Evolutionary conservation across 2,329 filamentous ascomycete species (phyloP).

Genomic region (Fusarium setosum): DNA sequence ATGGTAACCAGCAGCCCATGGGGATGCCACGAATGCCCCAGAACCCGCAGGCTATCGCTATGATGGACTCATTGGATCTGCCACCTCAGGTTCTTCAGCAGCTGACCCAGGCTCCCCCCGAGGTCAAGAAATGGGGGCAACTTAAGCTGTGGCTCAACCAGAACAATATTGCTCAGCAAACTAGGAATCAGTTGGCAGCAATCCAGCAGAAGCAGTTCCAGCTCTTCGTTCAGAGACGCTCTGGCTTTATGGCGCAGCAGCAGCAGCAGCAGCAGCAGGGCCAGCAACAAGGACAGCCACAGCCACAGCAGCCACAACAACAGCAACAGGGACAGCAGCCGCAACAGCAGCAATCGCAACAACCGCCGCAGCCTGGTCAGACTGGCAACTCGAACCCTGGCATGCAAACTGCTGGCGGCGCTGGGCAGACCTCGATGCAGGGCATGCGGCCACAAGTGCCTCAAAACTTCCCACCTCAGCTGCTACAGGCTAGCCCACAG

Average conservation of each 20-base stretch:
- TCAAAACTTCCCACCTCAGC: slow-evolving; percentile 43
- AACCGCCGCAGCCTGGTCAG: slow-evolving; percentile 38
- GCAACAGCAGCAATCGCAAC: slow-evolving; percentile 25
- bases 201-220: slow-evolving; percentile 56
- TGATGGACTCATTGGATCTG: slow-evolving; percentile 63
- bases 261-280: slow-evolving; percentile 17
- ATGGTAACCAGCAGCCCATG: slow-evolving; percentile 44
- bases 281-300: slow-evolving; percentile 34
- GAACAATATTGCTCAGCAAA: slow-evolving; percentile 48
- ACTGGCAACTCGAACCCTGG: slow-evolving; percentile 41
- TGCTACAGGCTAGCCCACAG: slow-evolving; percentile 48
- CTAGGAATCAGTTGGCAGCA: slow-evolving; percentile 47
- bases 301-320: slow-evolving; percentile 29
- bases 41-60: slow-evolving; percentile 49
- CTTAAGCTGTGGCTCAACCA: slow-evolving; percentile 56
- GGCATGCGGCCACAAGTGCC: slow-evolving; percentile 39
- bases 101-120: slow-evolving; percentile 49
- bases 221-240: slow-evolving; percentile 45
- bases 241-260: slow-evolving; percentile 39
- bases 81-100: slow-evolving; percentile 50
- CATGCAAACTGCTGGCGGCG: slow-evolving; percentile 36
- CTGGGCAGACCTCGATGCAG: slow-evolving; percentile 44
- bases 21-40: slow-evolving; percentile 42
- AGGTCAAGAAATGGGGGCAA: slow-evolving; percentile 62
- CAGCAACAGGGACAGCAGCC: slow-evolving; percentile 14